Conservation (phyloP, 169 alveolate species). For the Babesia divergens region DNA sequence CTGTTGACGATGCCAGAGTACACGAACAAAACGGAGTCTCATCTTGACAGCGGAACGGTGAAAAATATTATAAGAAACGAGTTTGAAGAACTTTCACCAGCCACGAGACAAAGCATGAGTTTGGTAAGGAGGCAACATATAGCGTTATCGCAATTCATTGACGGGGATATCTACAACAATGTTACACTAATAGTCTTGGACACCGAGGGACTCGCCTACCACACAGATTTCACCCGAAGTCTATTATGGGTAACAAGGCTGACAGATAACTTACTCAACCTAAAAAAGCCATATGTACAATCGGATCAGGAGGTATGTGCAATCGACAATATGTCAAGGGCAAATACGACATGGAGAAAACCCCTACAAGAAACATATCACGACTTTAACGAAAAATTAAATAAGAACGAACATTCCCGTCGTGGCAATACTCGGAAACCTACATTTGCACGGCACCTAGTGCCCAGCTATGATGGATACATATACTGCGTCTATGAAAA, state of each 20-base stretch:
- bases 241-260: constrained; percentile 56
- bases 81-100: no score
- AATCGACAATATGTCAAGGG: constrained; percentile 23
- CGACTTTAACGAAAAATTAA: not conserved
- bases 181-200: constrained; percentile 53
- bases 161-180: not conserved
- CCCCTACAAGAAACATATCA: not conserved
- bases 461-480: constrained; percentile 70
- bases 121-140: not conserved
- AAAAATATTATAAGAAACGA: no score
- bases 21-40: no score
- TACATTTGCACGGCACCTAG: constrained; percentile 24
- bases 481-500: constrained; percentile 71
- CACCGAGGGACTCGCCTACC: constrained; percentile 59
- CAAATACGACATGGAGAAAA: not conserved
- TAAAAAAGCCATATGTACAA: constrained; percentile 35
- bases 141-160: not conserved
- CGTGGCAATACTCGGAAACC: no score
- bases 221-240: constrained; percentile 33
- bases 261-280: constrained; percentile 46
- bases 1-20: no score
- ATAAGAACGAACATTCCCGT: not conserved
- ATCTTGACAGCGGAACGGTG: no score
- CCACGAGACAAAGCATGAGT: not conserved
- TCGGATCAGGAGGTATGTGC: constrained; percentile 14